phyloP scores from a whole-genome alignment of 2,329 filamentous ascomycete species.

The Colletotrichum endophyticum region DNA sequence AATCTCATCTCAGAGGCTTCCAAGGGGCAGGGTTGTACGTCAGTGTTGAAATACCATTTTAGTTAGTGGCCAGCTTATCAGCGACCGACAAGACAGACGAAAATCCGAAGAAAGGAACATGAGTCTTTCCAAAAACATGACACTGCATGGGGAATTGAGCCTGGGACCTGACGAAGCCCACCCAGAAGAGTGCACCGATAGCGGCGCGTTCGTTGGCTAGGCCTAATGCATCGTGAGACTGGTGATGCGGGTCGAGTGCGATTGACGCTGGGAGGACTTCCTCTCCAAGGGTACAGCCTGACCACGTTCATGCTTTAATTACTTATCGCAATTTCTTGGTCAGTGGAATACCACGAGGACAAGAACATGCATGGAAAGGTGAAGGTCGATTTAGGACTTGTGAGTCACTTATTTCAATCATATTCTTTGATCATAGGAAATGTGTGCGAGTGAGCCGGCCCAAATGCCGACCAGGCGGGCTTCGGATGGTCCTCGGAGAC shows the following conservation, averaged over 20 bases:
- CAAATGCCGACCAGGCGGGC: neutral
- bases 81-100: neutral
- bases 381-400: neutral
- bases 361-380: no score
- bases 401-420: neutral
- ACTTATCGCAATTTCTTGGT: neutral
- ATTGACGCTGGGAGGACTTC: neutral
- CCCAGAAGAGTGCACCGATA: neutral
- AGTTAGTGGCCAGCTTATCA: conserved; percentile 11
- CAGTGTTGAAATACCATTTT: conserved; percentile 16
- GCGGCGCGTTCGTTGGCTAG: neutral
- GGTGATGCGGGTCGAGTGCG: neutral
- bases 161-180: neutral
- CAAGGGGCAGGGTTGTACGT: conserved; percentile 1
- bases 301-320: neutral
- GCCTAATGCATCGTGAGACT: neutral
- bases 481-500: conserved; percentile 1
- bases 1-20: neutral
- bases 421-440: neutral
- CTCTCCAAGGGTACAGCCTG: neutral
- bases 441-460: neutral
- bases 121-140: neutral
- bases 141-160: neutral
- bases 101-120: conserved; percentile 1
- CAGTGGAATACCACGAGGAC: neutral